phyloP scores from a whole-genome alignment of 805 yeast species.

The Lipomyces starkeyi region DNA sequence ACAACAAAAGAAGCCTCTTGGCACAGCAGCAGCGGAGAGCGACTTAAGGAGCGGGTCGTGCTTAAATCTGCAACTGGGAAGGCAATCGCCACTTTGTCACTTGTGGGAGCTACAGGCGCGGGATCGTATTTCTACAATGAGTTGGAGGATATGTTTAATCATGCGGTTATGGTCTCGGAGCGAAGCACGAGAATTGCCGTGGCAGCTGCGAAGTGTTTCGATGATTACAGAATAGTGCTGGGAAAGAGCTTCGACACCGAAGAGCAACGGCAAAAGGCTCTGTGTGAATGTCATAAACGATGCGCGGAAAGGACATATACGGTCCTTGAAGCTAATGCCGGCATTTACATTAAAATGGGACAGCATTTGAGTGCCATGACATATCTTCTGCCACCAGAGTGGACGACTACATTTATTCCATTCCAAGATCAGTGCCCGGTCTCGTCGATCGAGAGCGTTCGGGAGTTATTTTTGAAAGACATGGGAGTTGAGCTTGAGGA shows the following conservation, averaged over 20 bases:
- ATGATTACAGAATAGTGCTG: constrained; percentile 66
- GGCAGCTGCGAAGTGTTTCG: constrained; percentile 77
- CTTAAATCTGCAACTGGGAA: constrained; percentile 13
- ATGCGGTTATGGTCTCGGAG: constrained; percentile 25
- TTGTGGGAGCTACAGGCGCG: constrained; percentile 25
- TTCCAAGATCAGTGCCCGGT: constrained; percentile 89
- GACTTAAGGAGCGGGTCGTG: not conserved
- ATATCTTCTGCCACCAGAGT: constrained; percentile 85
- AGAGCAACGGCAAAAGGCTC: constrained; percentile 58
- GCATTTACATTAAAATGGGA: constrained; percentile 91
- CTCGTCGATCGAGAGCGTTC: constrained; percentile 72
- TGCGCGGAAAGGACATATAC: constrained; percentile 80
- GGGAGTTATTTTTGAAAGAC: constrained; percentile 69
- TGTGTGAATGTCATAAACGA: constrained; percentile 68
- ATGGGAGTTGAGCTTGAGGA: constrained; percentile 66
- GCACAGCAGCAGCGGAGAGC: not conserved
- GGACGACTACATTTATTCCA: constrained; percentile 95
- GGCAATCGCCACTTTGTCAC: constrained; percentile 14
- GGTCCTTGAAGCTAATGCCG: constrained; percentile 87
- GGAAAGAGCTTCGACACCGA: constrained; percentile 51
- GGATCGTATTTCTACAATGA: constrained; percentile 29
- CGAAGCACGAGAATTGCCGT: constrained; percentile 38
- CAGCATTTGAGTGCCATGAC: constrained; percentile 94
- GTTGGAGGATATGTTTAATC: constrained; percentile 24
- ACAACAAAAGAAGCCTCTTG: not conserved